Conservation (phyloP, 257 asterid genomes). For the Plantago ovata region DNA sequence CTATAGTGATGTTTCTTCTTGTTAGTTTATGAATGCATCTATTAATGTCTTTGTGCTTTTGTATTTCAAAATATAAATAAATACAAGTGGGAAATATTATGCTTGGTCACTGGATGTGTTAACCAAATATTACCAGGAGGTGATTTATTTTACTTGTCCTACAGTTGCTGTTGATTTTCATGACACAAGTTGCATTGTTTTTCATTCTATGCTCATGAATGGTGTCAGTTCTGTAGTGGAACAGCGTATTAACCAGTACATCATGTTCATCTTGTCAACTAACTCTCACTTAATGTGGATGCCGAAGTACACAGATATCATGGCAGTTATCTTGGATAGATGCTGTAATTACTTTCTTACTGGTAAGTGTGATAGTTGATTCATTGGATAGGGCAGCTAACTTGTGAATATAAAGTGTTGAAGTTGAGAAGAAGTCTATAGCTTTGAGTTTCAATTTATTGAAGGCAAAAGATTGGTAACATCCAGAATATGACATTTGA, state of each 20-base stretch:
- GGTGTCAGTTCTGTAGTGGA: no score
- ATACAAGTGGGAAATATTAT: neutral
- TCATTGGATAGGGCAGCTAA: neutral
- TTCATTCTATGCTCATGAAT: neutral
- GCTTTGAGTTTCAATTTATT: neutral
- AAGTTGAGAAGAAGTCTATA: neutral
- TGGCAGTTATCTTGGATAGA: neutral
- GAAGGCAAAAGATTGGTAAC: neutral
- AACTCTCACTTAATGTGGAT: neutral
- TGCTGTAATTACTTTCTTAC: neutral
- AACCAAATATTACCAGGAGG: no score
- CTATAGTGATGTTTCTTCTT: neutral
- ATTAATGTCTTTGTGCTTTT: neutral
- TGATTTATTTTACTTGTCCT: neutral
- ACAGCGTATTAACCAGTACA: neutral
- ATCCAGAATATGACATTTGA: neutral
- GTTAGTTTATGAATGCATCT: neutral
- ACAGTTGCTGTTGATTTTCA: neutral
- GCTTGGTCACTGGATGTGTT: neutral
- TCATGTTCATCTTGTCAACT: neutral
- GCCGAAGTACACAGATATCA: no score
- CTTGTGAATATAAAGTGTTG: neutral
- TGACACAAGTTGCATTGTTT: neutral
- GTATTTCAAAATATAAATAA: no score
- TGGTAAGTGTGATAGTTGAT: neutral